Conservation (phyloP, 176 grass and related monocot species). For the Juncus inflexus region DNA sequence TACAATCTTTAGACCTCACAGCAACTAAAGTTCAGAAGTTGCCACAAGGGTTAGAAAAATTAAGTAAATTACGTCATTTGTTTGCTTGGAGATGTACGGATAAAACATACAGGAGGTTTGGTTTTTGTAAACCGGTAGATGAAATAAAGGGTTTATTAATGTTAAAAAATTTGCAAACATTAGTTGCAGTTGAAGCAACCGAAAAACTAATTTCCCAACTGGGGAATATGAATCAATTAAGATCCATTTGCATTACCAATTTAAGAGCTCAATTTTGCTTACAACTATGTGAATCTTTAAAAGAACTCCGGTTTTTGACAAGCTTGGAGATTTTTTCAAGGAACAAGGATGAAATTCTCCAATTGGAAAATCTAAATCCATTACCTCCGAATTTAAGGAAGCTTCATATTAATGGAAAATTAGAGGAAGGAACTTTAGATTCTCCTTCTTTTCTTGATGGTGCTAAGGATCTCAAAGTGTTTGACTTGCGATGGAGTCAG, state of each 20-base stretch:
- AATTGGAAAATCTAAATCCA: background rate
- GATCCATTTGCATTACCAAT: background rate
- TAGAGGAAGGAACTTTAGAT: background rate
- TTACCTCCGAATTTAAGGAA: background rate
- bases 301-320: background rate
- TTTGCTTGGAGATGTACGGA: background rate
- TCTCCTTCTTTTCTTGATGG: slow-evolving; percentile 1
- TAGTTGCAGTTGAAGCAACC: background rate
- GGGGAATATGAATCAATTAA: background rate
- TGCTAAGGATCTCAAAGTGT: background rate
- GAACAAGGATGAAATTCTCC: slow-evolving; percentile 6
- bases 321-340: background rate
- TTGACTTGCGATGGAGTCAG: background rate
- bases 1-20: slow-evolving; percentile 29
- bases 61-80: slow-evolving; percentile 24
- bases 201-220: background rate
- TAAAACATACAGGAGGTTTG: background rate
- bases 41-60: slow-evolving; percentile 15
- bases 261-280: background rate
- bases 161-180: slow-evolving; percentile 12
- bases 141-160: slow-evolving; percentile 2
- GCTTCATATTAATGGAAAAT: background rate
- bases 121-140: background rate
- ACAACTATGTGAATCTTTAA: background rate
- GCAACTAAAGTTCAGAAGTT: slow-evolving; percentile 15